Percentiles rank a stretch among this genome's conserved stretches.
These are phyloP conservation scores for Lasiodiplodia citricola DNA, from an alignment of 2,329 filamentous ascomycete species.

Conservation along the genomic window DNA sequence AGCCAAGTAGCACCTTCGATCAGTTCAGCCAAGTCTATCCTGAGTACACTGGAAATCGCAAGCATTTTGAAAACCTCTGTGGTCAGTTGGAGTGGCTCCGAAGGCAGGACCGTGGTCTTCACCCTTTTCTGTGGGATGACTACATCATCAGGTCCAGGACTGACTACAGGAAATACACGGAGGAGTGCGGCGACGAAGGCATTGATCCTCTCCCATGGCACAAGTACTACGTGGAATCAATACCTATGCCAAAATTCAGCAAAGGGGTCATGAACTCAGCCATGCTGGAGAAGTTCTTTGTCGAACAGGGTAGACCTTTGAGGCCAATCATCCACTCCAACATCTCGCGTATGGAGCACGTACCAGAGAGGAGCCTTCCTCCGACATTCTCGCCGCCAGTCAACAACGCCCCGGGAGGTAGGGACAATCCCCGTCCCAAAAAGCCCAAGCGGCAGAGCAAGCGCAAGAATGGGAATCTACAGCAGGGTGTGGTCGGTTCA, in stretches of 20 bases:
- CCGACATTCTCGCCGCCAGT: background rate
- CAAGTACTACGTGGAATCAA: constrained; percentile 42
- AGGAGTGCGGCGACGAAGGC: constrained; percentile 33
- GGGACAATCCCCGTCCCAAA: background rate
- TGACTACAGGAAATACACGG: constrained; percentile 39
- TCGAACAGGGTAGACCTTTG: background rate
- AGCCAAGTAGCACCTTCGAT: background rate
- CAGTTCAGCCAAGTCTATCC: constrained; percentile 34
- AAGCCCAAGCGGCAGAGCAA: background rate
- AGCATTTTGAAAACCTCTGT: constrained; percentile 42
- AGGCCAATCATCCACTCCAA: background rate
- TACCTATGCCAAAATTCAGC: constrained; percentile 36
- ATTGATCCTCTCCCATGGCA: constrained; percentile 37
- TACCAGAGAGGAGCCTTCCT: background rate
- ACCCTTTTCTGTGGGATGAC: constrained; percentile 48
- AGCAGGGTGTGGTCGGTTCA: background rate
- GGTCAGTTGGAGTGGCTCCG: constrained; percentile 37
- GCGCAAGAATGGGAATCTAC: background rate
- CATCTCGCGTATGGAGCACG: background rate
- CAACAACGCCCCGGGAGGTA: background rate
- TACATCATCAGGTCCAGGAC: constrained; percentile 42
- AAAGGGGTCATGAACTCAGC: constrained; percentile 33
- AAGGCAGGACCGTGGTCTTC: constrained; percentile 39
- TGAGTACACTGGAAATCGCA: constrained; percentile 39
- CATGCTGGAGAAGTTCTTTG: constrained; percentile 26